Percentiles rank a stretch among this genome's conserved stretches.
These are phyloP conservation scores for Podaxis carcinomalis DNA, from an alignment of 768 basidiomycete species.

Conservation along the genomic window DNA sequence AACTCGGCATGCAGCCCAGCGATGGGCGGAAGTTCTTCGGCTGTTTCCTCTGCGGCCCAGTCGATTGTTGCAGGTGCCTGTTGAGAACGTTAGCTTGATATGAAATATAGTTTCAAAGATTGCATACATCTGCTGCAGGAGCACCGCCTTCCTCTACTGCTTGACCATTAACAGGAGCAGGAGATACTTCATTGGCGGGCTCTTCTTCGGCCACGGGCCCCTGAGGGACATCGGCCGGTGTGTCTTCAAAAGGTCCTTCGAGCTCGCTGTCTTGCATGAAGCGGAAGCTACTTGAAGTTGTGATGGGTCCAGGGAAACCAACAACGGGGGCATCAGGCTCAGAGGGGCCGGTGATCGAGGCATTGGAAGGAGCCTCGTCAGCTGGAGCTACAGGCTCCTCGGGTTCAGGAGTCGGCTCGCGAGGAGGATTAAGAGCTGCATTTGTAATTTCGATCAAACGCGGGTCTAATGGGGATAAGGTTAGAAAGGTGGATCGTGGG, in stretches of 20 bases:
- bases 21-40: conserved; percentile 76
- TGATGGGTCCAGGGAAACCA: conserved; percentile 34
- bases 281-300: conserved; percentile 55
- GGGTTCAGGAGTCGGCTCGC: conserved; percentile 32
- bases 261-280: conserved; percentile 84
- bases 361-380: conserved; percentile 13
- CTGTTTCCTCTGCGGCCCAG: conserved; percentile 80
- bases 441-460: conserved; percentile 57
- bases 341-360: conserved; percentile 9
- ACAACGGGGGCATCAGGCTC: conserved; percentile 31
- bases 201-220: conserved; percentile 24
- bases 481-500: conserved; percentile 7
- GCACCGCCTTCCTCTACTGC: conserved; percentile 14
- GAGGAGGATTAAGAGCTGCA: conserved; percentile 48
- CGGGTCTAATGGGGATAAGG: conserved; percentile 39
- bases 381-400: conserved; percentile 19
- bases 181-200: conserved; percentile 19
- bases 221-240: conserved; percentile 41
- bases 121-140: conserved; percentile 16
- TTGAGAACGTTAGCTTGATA: neutral
- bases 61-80: conserved; percentile 47
- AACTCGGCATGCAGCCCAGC: conserved; percentile 73
- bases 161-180: conserved; percentile 14
- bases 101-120: neutral
- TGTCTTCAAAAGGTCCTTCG: conserved; percentile 51